Evolutionary conservation across 2,329 filamentous ascomycete species (phyloP).

Genomic region (Rhinocladiella mackenziei): DNA sequence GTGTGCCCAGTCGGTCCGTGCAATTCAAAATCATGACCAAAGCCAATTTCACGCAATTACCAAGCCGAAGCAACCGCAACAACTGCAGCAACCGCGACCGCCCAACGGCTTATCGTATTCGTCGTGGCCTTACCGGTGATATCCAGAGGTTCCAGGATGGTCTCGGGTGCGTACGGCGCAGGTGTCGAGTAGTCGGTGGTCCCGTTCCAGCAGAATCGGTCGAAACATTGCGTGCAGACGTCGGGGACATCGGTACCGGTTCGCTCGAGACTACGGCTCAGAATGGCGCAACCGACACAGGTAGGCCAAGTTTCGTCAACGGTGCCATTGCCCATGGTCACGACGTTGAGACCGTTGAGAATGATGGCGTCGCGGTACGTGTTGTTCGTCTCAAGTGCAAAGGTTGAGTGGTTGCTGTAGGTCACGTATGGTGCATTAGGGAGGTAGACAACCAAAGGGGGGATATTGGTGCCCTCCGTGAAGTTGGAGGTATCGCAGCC

Average conservation of each 20-base stretch:
- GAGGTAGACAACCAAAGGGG: slow-evolving; percentile 81
- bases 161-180: slow-evolving; percentile 47
- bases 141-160: slow-evolving; percentile 8
- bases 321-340: slow-evolving; percentile 77
- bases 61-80: slow-evolving; percentile 13
- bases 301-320: slow-evolving; percentile 69
- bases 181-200: slow-evolving; percentile 58
- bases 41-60: too few relatives aligned
- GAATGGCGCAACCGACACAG: slow-evolving; percentile 83
- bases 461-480: slow-evolving; percentile 51
- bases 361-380: slow-evolving; percentile 73
- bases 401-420: slow-evolving; percentile 65
- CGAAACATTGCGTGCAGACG: slow-evolving; percentile 72
- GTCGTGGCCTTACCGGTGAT: slow-evolving; percentile 8
- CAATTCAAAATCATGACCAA: too few relatives aligned
- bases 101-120: slow-evolving; percentile 12
- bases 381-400: slow-evolving; percentile 26
- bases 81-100: slow-evolving; percentile 8
- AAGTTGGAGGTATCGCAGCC: slow-evolving; percentile 68
- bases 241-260: slow-evolving; percentile 66
- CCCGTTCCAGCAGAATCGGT: slow-evolving; percentile 91
- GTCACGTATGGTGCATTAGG: slow-evolving; percentile 78
- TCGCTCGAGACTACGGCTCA: slow-evolving; percentile 69
- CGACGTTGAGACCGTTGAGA: slow-evolving; percentile 77
- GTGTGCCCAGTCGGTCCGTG: too few relatives aligned